A percentile compares a stretch with the other conserved stretches of the same genome.
Conservation (phyloP, 2,329 filamentous ascomycete genomes). For the Colletotrichum godetiae region DNA sequence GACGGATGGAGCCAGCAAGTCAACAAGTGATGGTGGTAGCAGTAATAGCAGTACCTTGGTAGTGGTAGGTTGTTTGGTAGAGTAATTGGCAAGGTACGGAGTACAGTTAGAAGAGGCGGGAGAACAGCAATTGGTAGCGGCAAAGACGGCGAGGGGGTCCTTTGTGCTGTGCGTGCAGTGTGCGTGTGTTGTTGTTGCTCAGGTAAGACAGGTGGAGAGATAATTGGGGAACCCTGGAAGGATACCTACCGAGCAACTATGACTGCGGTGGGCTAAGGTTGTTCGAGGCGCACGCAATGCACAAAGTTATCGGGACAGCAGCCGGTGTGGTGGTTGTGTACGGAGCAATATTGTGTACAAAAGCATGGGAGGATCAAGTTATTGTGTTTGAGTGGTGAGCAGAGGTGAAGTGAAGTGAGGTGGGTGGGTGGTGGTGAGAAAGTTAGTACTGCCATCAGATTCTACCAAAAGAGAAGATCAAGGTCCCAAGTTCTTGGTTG, state of each 20-base stretch:
- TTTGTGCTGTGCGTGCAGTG: background rate
- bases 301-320: background rate
- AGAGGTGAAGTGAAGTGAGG: background rate
- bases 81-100: background rate
- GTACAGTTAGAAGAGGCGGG: background rate
- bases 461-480: conserved; percentile 20
- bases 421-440: conserved; percentile 22
- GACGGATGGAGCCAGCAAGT: conserved; percentile 11
- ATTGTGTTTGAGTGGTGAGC: background rate
- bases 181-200: conserved; percentile 5
- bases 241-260: background rate
- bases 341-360: background rate
- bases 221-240: background rate
- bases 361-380: background rate
- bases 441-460: conserved; percentile 27
- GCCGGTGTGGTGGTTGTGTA: background rate
- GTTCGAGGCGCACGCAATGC: conserved; percentile 11
- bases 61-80: background rate
- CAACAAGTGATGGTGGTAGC: background rate
- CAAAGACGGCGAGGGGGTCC: conserved; percentile 5
- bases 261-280: background rate
- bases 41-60: too few species aligned
- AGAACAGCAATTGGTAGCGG: conserved; percentile 5
- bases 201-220: conserved; percentile 3
- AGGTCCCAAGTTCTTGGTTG: conserved; percentile 28